Evolutionary conservation across 495 filamentous ascomycete species (phyloP), one percentile per base, ranked within the genome.

Genomic region (Astrothelium subdiscretum): DNA sequence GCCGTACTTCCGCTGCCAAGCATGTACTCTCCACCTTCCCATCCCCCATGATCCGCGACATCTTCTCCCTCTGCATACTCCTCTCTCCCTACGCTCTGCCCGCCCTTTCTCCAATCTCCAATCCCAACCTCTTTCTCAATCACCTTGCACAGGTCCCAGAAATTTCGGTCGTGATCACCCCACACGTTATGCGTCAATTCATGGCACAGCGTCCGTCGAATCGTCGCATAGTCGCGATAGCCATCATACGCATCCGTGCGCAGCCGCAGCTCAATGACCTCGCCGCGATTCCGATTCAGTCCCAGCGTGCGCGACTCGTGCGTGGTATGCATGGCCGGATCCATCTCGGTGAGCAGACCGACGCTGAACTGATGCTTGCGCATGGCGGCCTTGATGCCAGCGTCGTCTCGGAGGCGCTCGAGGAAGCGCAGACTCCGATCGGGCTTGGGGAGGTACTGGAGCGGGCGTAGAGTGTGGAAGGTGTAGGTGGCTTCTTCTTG

Each of bases 161-260:
- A 98, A 13, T 85, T 73, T 15, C 83, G 75, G 73, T 97, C 91
- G 73, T 98, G 94, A 0, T 87, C 82, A 0, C 85, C 81, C 69
- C 85, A 85, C 11, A 95, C 91, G 68, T 92, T 96, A 73, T 98
- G 94, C 71, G 92, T 86, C 44, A 98, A 77, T 80, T 98, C 94
- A 71, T 98, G 94, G 69, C 92, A 96, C 31, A 97, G 78, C 67
- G 94, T 97, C 67, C 88, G 90, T 48, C 94, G 79, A 31, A 98
- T 95, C 0, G 84, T 89, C 63, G 87, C 84, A 69, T 97, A 98
- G 70, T 97, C 89, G 20, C 94, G 74, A 66, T 92, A 98, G 5
- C 94, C 94, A 72, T 96, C 92, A 72, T 92, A 92, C 15, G 88
- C 90, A 74, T 98, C 94, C 5, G 94, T 97, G 15, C 94, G 80